Conservation (phyloP, 1,284 basidiomycete species). For the Prillingera fragicola region DNA sequence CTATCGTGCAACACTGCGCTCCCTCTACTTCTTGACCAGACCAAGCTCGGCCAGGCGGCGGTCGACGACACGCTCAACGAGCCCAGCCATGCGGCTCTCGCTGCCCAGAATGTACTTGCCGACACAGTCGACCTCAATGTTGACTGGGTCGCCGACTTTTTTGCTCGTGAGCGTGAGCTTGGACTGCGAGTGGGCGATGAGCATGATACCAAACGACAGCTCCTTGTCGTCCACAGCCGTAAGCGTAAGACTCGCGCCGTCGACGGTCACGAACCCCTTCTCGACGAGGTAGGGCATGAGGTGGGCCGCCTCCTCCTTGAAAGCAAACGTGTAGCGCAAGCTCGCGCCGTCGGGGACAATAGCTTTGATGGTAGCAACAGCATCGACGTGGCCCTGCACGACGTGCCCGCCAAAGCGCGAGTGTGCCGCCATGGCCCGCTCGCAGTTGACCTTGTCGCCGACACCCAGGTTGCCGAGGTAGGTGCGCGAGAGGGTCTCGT, state of each 20-base stretch:
- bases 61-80: conserved; percentile 69
- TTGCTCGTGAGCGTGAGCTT: conserved; percentile 80
- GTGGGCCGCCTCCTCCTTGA: conserved; percentile 60
- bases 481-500: conserved; percentile 87
- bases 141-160: conserved; percentile 71
- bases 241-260: conserved; percentile 89
- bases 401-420: conserved; percentile 94
- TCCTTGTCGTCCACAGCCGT: conserved; percentile 70
- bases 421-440: conserved; percentile 90
- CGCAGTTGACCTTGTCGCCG: conserved; percentile 82
- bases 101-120: conserved; percentile 62
- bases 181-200: conserved; percentile 88
- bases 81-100: conserved; percentile 54
- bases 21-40: conserved; percentile 7
- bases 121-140: conserved; percentile 67
- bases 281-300: conserved; percentile 79
- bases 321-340: conserved; percentile 70
- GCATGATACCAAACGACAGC: conserved; percentile 78
- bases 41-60: conserved; percentile 15
- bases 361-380: conserved; percentile 68
- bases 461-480: conserved; percentile 78
- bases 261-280: conserved; percentile 95
- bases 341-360: conserved; percentile 78
- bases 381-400: conserved; percentile 96
- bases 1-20: neutral